Evolutionary conservation across 169 alveolate genomes (phyloP).

Genomic region (Plasmodium adleri): DNA sequence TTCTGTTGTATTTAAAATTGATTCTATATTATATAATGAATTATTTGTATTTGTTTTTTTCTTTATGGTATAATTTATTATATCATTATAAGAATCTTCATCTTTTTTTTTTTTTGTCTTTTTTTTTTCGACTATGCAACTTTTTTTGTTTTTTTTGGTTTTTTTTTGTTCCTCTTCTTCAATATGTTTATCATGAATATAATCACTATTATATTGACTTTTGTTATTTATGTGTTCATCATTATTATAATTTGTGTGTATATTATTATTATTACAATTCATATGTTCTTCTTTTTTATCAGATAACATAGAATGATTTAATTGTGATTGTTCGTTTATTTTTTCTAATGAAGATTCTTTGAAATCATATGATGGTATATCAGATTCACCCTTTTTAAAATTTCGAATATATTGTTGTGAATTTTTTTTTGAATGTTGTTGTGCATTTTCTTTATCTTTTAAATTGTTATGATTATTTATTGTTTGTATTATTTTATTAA

Average conservation of each 20-base stretch:
- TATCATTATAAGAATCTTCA: not conserved
- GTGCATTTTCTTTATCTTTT: not conserved
- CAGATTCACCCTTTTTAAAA: too few species aligned
- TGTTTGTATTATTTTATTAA: slow-evolving; percentile 22
- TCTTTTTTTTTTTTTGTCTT: slow-evolving; percentile 16
- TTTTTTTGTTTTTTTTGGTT: not conserved
- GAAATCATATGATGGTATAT: too few species aligned
- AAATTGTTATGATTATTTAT: not conserved
- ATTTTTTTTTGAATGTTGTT: not conserved
- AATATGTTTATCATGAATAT: not conserved
- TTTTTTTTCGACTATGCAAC: not conserved
- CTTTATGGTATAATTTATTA: slow-evolving; percentile 9
- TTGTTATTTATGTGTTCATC: not conserved
- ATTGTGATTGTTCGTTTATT: too few species aligned
- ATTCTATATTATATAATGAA: slow-evolving; percentile 5
- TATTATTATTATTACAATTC: not conserved
- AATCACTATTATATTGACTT: not conserved
- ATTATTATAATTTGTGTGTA: not conserved
- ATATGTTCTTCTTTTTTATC: not conserved
- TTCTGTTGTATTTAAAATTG: not conserved
- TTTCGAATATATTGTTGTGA: too few species aligned
- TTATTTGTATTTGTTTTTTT: not conserved
- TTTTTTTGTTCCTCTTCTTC: not conserved
- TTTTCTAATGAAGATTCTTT: too few species aligned
- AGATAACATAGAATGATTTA: too few species aligned